These are phyloP conservation scores for Psilocybe cubensis DNA, from an alignment of 768 basidiomycete genomes.

Conservation along the genomic window DNA sequence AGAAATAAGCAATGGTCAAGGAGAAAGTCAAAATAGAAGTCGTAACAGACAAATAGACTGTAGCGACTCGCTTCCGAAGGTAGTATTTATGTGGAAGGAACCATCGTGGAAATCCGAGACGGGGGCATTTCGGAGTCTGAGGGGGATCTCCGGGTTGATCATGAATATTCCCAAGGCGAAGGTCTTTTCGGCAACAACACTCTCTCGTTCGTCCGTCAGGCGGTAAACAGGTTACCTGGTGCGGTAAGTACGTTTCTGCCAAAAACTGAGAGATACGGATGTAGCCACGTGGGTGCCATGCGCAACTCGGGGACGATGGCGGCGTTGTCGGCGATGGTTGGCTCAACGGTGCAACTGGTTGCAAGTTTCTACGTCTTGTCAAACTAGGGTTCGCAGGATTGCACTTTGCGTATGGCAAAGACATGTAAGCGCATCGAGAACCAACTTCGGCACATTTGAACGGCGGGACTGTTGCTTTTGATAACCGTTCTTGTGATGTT, in stretches of 20 bases:
- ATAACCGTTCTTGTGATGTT: slow-evolving; percentile 6
- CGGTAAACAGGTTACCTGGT: slow-evolving; percentile 1
- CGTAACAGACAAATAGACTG: slow-evolving; percentile 30
- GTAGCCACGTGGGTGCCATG: slow-evolving; percentile 42
- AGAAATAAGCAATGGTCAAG: slow-evolving; percentile 25
- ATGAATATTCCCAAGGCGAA: slow-evolving; percentile 19
- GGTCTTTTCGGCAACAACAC: slow-evolving; percentile 5
- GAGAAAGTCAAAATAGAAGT: slow-evolving; percentile 22
- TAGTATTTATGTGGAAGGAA: slow-evolving; percentile 22
- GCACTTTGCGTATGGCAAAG: not conserved
- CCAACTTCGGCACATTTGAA: not conserved
- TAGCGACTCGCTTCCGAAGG: slow-evolving; percentile 29
- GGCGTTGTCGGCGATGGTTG: slow-evolving; percentile 19
- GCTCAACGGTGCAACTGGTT: slow-evolving; percentile 8
- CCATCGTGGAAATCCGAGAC: slow-evolving; percentile 42
- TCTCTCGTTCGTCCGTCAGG: not conserved
- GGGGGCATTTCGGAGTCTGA: slow-evolving; percentile 43
- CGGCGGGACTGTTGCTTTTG: not conserved
- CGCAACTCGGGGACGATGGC: slow-evolving; percentile 17
- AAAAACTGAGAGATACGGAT: slow-evolving; percentile 8
- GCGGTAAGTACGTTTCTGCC: not conserved
- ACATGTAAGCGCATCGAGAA: slow-evolving; percentile 1
- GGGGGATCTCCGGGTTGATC: slow-evolving; percentile 43
- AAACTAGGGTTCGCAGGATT: not conserved
- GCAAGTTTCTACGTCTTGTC: not conserved